Percentiles rank a stretch among this genome's conserved stretches.
These are phyloP conservation scores for Neurospora sp. DNA, from an alignment of 495 filamentous ascomycete genomes.

Conservation along the genomic window DNA sequence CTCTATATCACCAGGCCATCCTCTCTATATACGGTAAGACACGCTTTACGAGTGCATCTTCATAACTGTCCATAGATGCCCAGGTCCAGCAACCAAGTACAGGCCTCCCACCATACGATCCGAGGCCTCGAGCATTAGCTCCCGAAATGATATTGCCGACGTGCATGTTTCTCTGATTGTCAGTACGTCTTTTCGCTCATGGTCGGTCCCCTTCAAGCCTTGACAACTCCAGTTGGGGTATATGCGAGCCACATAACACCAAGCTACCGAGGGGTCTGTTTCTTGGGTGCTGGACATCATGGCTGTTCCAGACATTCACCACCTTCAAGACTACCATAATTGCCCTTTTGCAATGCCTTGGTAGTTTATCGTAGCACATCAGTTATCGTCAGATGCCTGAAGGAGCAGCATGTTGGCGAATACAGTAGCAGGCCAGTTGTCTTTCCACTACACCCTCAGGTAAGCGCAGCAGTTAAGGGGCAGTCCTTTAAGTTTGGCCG, in stretches of 20 bases:
- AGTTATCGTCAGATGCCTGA: background rate
- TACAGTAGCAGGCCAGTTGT: background rate
- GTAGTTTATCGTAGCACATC: background rate
- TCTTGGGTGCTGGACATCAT: background rate
- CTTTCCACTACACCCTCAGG: background rate
- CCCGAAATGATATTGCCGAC: background rate
- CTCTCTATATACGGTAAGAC: conserved; percentile 27
- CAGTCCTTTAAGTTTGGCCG: background rate
- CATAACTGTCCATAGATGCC: background rate
- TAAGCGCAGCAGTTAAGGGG: background rate
- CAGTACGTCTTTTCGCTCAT: background rate
- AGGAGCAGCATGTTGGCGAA: background rate
- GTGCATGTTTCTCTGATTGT: background rate
- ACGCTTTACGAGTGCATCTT: conserved; percentile 24
- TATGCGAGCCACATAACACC: background rate
- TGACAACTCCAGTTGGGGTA: background rate
- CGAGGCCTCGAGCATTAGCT: background rate
- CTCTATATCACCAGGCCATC: conserved; percentile 15
- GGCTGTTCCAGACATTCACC: background rate
- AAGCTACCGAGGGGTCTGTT: background rate
- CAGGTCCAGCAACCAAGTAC: background rate
- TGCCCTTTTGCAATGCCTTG: background rate
- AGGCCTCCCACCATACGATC: background rate
- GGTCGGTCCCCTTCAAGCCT: background rate
- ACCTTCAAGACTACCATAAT: background rate